Percentiles rank a stretch among this genome's conserved stretches.
These are phyloP conservation scores for Phytophthora chlamydospora DNA, from an alignment of 352 stramenopile genomes.

Conservation along the genomic window DNA sequence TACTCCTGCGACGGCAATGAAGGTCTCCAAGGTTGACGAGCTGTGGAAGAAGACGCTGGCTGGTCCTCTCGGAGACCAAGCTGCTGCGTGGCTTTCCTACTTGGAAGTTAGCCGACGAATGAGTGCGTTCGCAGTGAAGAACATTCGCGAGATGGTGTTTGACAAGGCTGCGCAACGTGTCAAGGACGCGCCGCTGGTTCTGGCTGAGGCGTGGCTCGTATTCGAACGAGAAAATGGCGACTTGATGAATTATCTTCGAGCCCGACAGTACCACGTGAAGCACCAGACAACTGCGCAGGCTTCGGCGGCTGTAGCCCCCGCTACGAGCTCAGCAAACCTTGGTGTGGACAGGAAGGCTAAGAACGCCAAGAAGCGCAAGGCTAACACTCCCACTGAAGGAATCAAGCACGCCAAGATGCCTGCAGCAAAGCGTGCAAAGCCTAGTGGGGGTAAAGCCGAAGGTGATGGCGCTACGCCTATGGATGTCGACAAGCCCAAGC, in stretches of 20 bases:
- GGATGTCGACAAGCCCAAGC: conserved; percentile 7
- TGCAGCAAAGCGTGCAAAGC: conserved; percentile 36
- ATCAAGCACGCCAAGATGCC: conserved; percentile 22
- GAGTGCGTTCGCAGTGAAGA: conserved; percentile 20
- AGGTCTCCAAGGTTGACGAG: conserved; percentile 34
- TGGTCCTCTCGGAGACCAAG: conserved; percentile 26
- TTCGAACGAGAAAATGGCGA: conserved; percentile 65
- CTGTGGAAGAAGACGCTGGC: conserved; percentile 41
- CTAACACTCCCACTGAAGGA: conserved; percentile 1
- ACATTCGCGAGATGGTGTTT: conserved; percentile 51
- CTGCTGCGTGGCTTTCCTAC: conserved; percentile 52
- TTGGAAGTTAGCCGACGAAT: conserved; percentile 46
- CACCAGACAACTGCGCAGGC: conserved; percentile 11
- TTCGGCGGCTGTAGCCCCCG: background rate
- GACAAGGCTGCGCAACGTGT: conserved; percentile 40
- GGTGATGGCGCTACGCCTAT: background rate
- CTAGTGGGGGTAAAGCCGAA: background rate
- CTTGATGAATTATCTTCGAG: conserved; percentile 40
- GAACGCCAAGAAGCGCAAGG: conserved; percentile 32
- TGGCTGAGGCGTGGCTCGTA: conserved; percentile 51
- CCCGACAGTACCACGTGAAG: conserved; percentile 38
- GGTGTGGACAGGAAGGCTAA: conserved; percentile 21
- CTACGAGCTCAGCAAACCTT: background rate
- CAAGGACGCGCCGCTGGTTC: conserved; percentile 33
- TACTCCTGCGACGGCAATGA: conserved; percentile 2